Base-by-base conservation (phyloP, 805 yeast species). In the Saccharomycopsis oosterbeekiorum region DNA sequence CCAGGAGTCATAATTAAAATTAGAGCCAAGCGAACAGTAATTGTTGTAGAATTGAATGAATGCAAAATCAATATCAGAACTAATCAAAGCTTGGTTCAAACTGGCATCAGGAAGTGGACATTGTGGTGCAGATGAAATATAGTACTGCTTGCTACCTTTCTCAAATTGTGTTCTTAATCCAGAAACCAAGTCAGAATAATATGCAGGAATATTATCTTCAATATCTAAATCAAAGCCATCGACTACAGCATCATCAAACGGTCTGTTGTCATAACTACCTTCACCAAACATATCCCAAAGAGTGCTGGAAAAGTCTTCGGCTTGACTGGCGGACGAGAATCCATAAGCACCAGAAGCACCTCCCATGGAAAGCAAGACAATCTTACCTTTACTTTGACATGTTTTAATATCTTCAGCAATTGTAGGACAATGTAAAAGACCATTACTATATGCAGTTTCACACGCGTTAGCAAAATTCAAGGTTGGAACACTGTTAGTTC, bases 251-350 rank as follows among this genome's bases (percentile, higher is more conserved):
- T 55, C 60, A 29, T 61, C 60, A 54, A 62, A 62, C 9, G 55
- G 56, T 19, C 34, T 29, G 3, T 59, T 61, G n/a, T 36, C 24
- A 1, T 19, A 3, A 40, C 88, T 91, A 62, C 58, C 53, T 5
- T 55, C 42, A 55, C 84, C 84, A 68, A 88, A 82, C 57, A 81
- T 81, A 65, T 84, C 74, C 80, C 88, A 86, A 47, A 85, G 69
- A 55, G 83, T 74, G 39, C 74, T 77, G 6, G 86, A 91, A 67
- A 82, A 84, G 1, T 69, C 70, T 67, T 80, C 82, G 65, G 84
- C 75, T 70, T 90, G 96, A 64, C 84, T 80, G 67, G 88, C 85
- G 70, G 91, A 89, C 1, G 97, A 97, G 70, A 91, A 97, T 37
- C 88, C 75, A 5, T 85, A 85, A 17, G 75, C 57, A 54, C 89